A percentile compares a stretch with the other conserved stretches of the same genome.
phyloP scores from a whole-genome alignment of 805 yeast genomes.

The Wickerhamomyces strasburgensis region DNA sequence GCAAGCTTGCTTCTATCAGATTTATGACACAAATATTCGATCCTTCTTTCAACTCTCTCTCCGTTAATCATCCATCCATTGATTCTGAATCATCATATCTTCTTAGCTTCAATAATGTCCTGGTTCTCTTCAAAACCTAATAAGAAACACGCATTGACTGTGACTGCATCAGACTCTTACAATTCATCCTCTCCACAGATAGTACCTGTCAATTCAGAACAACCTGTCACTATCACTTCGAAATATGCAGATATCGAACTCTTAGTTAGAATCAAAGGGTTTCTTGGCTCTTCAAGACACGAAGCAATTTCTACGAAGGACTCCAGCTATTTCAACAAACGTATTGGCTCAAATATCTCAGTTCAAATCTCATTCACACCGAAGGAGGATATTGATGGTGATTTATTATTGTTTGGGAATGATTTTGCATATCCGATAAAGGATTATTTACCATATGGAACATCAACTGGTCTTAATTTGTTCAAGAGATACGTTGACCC shows the following conservation, averaged over 20 bases:
- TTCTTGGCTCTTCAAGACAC: conserved; percentile 39
- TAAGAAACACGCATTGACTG: conserved; percentile 3
- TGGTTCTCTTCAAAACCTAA: conserved; percentile 9
- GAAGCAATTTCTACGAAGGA: conserved; percentile 23
- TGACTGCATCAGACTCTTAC: conserved; percentile 6
- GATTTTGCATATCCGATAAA: conserved; percentile 58
- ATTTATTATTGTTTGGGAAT: conserved; percentile 61
- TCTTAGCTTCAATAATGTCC: conserved; percentile 6
- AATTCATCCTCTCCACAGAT: not conserved
- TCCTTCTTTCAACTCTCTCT: too few relatives aligned
- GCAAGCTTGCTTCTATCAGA: too few relatives aligned
- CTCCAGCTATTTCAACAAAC: conserved; percentile 21
- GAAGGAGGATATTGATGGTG: conserved; percentile 37
- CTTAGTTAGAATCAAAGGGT: conserved; percentile 40
- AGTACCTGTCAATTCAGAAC: conserved; percentile 33
- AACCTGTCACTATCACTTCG: conserved; percentile 33
- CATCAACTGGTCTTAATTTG: conserved; percentile 48
- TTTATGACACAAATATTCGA: too few relatives aligned
- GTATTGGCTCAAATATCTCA: conserved; percentile 26
- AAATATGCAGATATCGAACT: conserved; percentile 36
- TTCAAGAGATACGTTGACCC: conserved; percentile 58
- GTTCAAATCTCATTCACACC: conserved; percentile 41
- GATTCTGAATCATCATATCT: too few relatives aligned
- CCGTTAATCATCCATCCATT: too few relatives aligned
- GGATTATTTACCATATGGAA: conserved; percentile 53